Percentiles rank a stretch among this genome's conserved stretches.
These are phyloP conservation scores for Saccharomyces cerevisiae DNA, from an alignment of 805 yeast genomes.

Conservation along the genomic window DNA sequence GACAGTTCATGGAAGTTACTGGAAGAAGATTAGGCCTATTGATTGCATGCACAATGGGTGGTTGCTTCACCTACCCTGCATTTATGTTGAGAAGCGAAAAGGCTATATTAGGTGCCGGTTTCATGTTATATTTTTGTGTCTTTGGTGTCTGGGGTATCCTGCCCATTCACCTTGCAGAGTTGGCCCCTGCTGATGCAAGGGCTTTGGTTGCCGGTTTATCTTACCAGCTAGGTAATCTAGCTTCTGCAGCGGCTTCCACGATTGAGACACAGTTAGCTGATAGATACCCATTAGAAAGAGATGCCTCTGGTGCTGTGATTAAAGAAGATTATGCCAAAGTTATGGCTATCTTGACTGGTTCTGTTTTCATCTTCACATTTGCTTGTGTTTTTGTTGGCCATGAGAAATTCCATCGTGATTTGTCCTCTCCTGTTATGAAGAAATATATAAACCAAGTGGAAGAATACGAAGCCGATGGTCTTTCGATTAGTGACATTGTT, in stretches of 20 bases:
- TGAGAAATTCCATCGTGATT: conserved; percentile 39
- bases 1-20: conserved; percentile 46
- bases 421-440: conserved; percentile 28
- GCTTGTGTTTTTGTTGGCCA: conserved; percentile 49
- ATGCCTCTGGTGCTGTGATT: conserved; percentile 26
- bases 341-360: conserved; percentile 62
- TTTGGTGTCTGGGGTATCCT: conserved; percentile 72
- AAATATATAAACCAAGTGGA: conserved; percentile 23
- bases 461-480: conserved; percentile 5
- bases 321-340: conserved; percentile 53
- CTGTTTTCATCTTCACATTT: conserved; percentile 48
- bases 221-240: conserved; percentile 63
- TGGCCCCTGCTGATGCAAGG: conserved; percentile 56
- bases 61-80: conserved; percentile 56
- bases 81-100: conserved; percentile 32
- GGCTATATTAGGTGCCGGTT: conserved; percentile 51
- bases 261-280: conserved; percentile 59
- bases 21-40: conserved; percentile 56
- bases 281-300: conserved; percentile 43
- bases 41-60: conserved; percentile 46
- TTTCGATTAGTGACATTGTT: conserved; percentile 3
- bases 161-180: conserved; percentile 58
- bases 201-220: conserved; percentile 55
- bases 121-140: conserved; percentile 56
- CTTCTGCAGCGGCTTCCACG: conserved; percentile 61